Base-by-base conservation (phyloP, 345 rosid genomes). In the Moringa oleifera region DNA sequence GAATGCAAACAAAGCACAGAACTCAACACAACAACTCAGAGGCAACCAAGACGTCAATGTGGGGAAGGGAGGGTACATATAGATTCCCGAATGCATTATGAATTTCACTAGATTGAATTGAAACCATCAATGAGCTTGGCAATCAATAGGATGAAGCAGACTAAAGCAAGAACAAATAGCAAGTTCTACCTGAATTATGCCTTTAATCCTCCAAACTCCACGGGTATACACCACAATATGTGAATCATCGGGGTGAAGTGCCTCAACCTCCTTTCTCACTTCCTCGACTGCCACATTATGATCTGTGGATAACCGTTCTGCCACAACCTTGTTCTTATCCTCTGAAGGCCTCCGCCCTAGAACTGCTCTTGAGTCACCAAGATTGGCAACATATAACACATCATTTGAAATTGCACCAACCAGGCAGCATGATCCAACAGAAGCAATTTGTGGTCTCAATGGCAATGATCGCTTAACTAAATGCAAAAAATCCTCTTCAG, bases 141-240 rank as follows among this genome's bases (percentile, higher is more conserved):
- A n/a, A n/a, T n/a, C n/a, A n/a, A n/a, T n/a, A n/a, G n/a, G n/a
- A 62, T 46, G 16, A 25, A 41, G 28, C 23, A 33, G 25, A 55
- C 49, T 23, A 55, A 21, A 31, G 21, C 50, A 18, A 41, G 21
- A 60, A 57, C 17, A 36, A 65, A 55, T 24, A 24, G 25, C 47
- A 17, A 20, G 16, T 2, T 20, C 21, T 80, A 94, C 99, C 99
- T 90, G 97, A 68, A 94, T 90, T 23, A 94, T 90, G 77, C 99
- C 99, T 79, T 94, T 94, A 50, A 94, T 90, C 77, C 97, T 86
- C 99, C 99, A 94, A 64, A 90, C 97, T 51, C 99, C 99, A 58
- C 77, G 96, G 1, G 78, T 79, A 49, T 82, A 76, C 24, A 94
- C 68, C 16, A 94, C 99, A 51, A 94, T 77, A 68, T 88, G 99